Evolutionary conservation across 2,329 filamentous ascomycete species (phyloP).

Genomic region (Ophiostoma quercus): DNA sequence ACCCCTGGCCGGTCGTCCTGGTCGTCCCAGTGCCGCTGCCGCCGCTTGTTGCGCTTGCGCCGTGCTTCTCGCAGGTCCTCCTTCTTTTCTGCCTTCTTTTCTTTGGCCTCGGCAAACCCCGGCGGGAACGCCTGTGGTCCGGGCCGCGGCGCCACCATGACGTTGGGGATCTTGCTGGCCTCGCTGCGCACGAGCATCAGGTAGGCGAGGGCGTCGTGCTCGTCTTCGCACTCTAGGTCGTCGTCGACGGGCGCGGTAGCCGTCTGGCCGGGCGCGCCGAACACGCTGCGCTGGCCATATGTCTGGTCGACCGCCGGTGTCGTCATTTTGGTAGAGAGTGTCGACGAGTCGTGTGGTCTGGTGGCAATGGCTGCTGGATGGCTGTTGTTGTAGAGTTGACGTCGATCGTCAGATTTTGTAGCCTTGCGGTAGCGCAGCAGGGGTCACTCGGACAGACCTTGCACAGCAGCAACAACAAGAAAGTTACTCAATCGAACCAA

Average conservation of each 20-base stretch:
- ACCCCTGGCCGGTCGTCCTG: constrained; percentile 26
- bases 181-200: constrained; percentile 48
- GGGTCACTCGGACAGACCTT: not conserved
- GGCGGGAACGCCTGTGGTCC: constrained; percentile 41
- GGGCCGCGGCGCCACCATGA: constrained; percentile 59
- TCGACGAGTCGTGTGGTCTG: not conserved
- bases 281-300: constrained; percentile 67
- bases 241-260: constrained; percentile 45
- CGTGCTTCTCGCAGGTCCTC: constrained; percentile 15
- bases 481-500: too few relatives aligned
- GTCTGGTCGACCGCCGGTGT: constrained; percentile 50
- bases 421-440: constrained; percentile 14
- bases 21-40: constrained; percentile 28
- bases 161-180: constrained; percentile 66
- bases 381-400: not conserved
- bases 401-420: constrained; percentile 7
- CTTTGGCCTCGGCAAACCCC: constrained; percentile 33
- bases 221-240: constrained; percentile 62
- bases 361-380: not conserved
- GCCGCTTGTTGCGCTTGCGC: constrained; percentile 20
- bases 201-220: constrained; percentile 64
- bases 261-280: constrained; percentile 55
- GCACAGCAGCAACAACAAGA: not conserved
- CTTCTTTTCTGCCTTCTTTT: constrained; percentile 30
- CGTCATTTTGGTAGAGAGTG: not conserved